Percentiles rank a stretch among this genome's conserved stretches.
Evolutionary conservation across 1,284 basidiomycete species (phyloP).

Genomic region (Apiotrichum brassicae): DNA sequence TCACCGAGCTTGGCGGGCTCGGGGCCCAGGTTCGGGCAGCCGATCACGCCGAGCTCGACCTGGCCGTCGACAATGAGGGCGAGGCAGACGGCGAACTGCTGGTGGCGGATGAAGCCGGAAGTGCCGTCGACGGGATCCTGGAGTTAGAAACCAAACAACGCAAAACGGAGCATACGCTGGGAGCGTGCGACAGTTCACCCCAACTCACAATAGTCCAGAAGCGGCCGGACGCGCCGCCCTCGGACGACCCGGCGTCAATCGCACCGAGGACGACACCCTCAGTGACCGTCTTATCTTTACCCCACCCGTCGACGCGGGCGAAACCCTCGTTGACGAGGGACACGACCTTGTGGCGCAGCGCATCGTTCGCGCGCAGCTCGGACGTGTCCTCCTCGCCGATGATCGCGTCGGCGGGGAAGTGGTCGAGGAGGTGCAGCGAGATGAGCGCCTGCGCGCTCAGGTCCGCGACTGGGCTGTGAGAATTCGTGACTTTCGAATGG

Average conservation of each 20-base stretch:
- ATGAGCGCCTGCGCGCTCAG: conserved; percentile 85
- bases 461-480: conserved; percentile 63
- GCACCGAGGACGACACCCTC: conserved; percentile 61
- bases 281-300: conserved; percentile 29
- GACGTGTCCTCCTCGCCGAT: conserved; percentile 93
- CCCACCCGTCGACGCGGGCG: conserved; percentile 34
- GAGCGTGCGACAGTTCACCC: too few species aligned
- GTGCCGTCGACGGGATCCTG: conserved; percentile 44
- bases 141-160: conserved; percentile 5
- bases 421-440: conserved; percentile 63
- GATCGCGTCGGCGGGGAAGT: conserved; percentile 81
- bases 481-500: not conserved
- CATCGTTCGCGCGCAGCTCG: conserved; percentile 59
- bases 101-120: conserved; percentile 78
- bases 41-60: conserved; percentile 85
- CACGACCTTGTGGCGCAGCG: conserved; percentile 65
- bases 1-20: conserved; percentile 56
- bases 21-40: conserved; percentile 86
- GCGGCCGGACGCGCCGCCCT: conserved; percentile 64
- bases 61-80: conserved; percentile 78
- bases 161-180: too few species aligned
- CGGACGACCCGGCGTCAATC: conserved; percentile 77
- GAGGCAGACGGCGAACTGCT: conserved; percentile 95
- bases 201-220: conserved; percentile 57
- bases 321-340: conserved; percentile 79